These are phyloP conservation scores for Rhytidhysteron rufulum DNA, from an alignment of 2,329 filamentous ascomycete genomes.

Conservation along the genomic window DNA sequence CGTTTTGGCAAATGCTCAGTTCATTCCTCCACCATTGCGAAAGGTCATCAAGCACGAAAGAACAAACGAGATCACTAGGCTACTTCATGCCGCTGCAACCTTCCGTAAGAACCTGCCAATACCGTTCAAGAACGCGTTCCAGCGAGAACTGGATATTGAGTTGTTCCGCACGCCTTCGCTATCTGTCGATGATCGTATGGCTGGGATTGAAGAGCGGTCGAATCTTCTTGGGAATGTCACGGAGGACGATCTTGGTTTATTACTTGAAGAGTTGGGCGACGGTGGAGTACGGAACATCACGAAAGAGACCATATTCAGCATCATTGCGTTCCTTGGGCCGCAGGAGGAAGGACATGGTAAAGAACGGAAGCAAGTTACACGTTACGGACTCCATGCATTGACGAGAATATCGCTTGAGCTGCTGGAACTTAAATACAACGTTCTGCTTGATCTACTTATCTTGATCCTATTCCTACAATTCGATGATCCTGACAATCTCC, in stretches of 20 bases:
- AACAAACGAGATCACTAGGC: constrained; percentile 53
- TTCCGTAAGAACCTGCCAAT: constrained; percentile 70
- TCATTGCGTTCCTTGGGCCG: constrained; percentile 47
- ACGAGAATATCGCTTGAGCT: constrained; percentile 77
- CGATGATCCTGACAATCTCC: constrained; percentile 70
- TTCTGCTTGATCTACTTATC: constrained; percentile 78
- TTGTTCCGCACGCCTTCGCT: constrained; percentile 67
- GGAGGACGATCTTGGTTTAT: constrained; percentile 60
- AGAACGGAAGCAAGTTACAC: constrained; percentile 54
- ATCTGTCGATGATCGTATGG: constrained; percentile 63
- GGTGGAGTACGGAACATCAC: constrained; percentile 41
- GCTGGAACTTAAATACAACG: constrained; percentile 65
- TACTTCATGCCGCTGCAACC: constrained; percentile 65
- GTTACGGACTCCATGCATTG: constrained; percentile 71
- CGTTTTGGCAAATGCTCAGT: constrained; percentile 30
- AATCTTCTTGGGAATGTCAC: constrained; percentile 75
- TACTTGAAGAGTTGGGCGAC: constrained; percentile 64
- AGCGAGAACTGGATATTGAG: constrained; percentile 65
- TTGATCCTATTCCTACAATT: constrained; percentile 83
- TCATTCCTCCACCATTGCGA: constrained; percentile 17
- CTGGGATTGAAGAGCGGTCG: constrained; percentile 72
- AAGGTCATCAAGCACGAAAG: constrained; percentile 49
- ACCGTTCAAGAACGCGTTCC: constrained; percentile 64
- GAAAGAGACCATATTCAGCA: constrained; percentile 50
- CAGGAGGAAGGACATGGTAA: constrained; percentile 32